A percentile compares a stretch with the other conserved stretches of the same genome.
Conservation (phyloP, 805 yeast genomes). For the Saccharomycopsis sp. region DNA sequence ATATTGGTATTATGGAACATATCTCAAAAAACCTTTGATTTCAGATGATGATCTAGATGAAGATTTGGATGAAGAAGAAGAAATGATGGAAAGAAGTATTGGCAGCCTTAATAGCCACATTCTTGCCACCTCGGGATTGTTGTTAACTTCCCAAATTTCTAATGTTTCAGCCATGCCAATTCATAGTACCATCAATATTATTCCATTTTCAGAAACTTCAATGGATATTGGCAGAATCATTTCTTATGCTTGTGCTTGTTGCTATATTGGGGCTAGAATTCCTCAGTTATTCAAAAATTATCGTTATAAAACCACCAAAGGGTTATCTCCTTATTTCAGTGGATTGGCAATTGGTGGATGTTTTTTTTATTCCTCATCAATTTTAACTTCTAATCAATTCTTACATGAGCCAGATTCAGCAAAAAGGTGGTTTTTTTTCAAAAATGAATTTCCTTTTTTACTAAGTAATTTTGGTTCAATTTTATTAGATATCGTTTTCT, state of each 20-base stretch:
- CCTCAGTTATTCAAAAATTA: constrained; percentile 81
- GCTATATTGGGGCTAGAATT: constrained; percentile 68
- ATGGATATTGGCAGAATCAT: constrained; percentile 33
- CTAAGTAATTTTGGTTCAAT: constrained; percentile 83
- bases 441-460: constrained; percentile 70
- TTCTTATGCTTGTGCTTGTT: constrained; percentile 73
- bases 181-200: background rate
- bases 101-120: constrained; percentile 4
- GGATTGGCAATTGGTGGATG: constrained; percentile 69
- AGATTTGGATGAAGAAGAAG: constrained; percentile 5
- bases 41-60: constrained; percentile 3
- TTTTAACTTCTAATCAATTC: constrained; percentile 54
- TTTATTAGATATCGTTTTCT: constrained; percentile 60
- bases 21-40: constrained; percentile 22
- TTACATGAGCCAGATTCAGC: constrained; percentile 23
- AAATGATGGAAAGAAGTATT: constrained; percentile 9
- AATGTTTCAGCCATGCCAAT: constrained; percentile 19
- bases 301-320: constrained; percentile 72
- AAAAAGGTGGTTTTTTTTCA: constrained; percentile 37
- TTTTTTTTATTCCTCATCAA: constrained; percentile 63
- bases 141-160: constrained; percentile 22
- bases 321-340: constrained; percentile 61
- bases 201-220: constrained; percentile 4
- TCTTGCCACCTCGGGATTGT: constrained; percentile 4
- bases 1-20: constrained; percentile 51